Conservation (phyloP, 495 filamentous ascomycete species). For the Trichoderma parareesei region DNA sequence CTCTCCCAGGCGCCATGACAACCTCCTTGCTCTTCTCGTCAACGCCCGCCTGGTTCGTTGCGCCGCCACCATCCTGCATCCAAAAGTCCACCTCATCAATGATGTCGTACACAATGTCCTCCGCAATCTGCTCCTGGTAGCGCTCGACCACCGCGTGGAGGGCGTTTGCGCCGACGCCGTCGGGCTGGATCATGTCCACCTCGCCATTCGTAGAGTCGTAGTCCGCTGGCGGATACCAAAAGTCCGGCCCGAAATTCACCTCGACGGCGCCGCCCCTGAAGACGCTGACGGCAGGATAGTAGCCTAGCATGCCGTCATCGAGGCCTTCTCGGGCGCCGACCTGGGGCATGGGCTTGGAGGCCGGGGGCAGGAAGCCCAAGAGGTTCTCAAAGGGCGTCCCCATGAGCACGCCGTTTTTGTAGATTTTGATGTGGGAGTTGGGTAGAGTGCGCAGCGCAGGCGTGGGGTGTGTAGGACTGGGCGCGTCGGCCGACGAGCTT, state of each 20-base stretch:
- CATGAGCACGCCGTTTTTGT: constrained; percentile 81
- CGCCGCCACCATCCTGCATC: constrained; percentile 52
- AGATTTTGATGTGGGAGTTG: constrained; percentile 75
- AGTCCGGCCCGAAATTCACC: constrained; percentile 82
- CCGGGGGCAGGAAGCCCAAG: constrained; percentile 85
- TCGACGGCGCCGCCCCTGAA: constrained; percentile 87
- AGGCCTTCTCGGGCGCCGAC: constrained; percentile 70
- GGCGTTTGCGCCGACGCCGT: constrained; percentile 14
- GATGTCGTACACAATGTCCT: constrained; percentile 87
- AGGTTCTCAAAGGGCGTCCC: constrained; percentile 85
- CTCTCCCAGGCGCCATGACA: constrained; percentile 31
- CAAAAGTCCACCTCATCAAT: constrained; percentile 85
- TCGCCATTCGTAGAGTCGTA: constrained; percentile 21
- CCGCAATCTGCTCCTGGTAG: constrained; percentile 89
- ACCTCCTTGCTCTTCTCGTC: constrained; percentile 32
- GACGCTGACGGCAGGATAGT: constrained; percentile 88
- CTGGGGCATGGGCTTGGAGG: constrained; percentile 66
- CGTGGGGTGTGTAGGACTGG: constrained; percentile 63
- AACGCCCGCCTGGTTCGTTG: constrained; percentile 31
- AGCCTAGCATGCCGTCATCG: constrained; percentile 90
- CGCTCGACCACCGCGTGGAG: constrained; percentile 63
- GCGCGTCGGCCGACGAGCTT: constrained; percentile 39
- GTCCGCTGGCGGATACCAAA: constrained; percentile 75
- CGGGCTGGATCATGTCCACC: constrained; percentile 38
- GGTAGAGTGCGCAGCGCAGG: constrained; percentile 75